phyloP scores from a whole-genome alignment of 495 filamentous ascomycete genomes.

The Copromyces sp. region DNA sequence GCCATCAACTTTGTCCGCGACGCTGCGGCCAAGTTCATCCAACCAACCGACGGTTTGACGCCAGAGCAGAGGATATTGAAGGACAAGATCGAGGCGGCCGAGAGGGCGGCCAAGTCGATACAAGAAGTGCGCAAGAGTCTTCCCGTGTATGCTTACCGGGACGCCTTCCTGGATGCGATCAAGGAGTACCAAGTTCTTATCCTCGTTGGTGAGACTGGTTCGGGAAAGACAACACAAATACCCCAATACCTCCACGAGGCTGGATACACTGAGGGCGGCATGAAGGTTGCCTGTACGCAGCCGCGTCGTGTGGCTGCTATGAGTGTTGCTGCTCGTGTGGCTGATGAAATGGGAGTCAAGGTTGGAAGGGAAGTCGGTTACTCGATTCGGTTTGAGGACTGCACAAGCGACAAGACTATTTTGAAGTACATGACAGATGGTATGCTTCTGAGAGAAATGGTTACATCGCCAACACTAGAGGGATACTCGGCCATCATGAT shows the following conservation, averaged over 20 bases:
- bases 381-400: constrained; percentile 90
- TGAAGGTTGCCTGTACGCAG: constrained; percentile 70
- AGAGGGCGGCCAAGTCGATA: constrained; percentile 74
- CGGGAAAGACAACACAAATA: constrained; percentile 82
- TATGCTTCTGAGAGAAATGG: constrained; percentile 85
- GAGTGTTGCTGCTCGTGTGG: constrained; percentile 88
- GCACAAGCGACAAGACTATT: constrained; percentile 84
- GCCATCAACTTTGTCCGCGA: constrained; percentile 84
- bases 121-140: constrained; percentile 86
- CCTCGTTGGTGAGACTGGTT: constrained; percentile 81
- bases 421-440: constrained; percentile 98
- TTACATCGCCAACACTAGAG: constrained; percentile 78
- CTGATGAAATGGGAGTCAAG: constrained; percentile 88
- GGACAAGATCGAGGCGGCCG: constrained; percentile 73
- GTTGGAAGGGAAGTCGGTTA: constrained; percentile 92
- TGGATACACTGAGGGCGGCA: constrained; percentile 71
- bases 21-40: constrained; percentile 50
- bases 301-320: constrained; percentile 95
- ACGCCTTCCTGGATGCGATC: constrained; percentile 61
- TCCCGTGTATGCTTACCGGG: constrained; percentile 77
- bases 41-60: constrained; percentile 46
- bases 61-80: constrained; percentile 70
- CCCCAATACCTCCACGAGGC: constrained; percentile 85
- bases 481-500: constrained; percentile 92
- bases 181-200: constrained; percentile 71